Conservation (phyloP, 1,284 basidiomycete genomes). For the Trichosporon asahii region DNA sequence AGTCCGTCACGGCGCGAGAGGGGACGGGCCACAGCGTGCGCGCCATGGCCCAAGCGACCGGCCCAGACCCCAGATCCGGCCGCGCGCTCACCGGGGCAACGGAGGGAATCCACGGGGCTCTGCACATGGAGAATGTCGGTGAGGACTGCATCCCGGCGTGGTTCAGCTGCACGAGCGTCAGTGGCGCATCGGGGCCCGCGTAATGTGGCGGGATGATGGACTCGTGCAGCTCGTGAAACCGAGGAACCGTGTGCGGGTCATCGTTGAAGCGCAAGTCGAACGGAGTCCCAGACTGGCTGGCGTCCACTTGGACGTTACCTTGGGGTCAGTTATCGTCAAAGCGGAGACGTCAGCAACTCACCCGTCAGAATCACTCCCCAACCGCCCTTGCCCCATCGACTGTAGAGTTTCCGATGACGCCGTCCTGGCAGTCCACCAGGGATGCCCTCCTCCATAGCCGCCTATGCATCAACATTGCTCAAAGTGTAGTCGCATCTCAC, state of each 20-base stretch:
- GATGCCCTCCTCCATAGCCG: slow-evolving; percentile 79
- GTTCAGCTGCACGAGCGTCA: slow-evolving; percentile 68
- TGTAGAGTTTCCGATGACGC: slow-evolving; percentile 66
- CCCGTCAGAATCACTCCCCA: slow-evolving; percentile 90
- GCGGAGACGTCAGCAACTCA: slow-evolving; percentile 27
- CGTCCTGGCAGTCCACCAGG: slow-evolving; percentile 69
- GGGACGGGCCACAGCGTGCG: slow-evolving; percentile 59
- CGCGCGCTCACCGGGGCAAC: slow-evolving; percentile 68
- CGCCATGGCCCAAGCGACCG: slow-evolving; percentile 56
- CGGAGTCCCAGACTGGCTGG: slow-evolving; percentile 70
- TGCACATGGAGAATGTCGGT: slow-evolving; percentile 51
- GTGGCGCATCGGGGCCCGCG: slow-evolving; percentile 12
- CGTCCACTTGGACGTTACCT: slow-evolving; percentile 77
- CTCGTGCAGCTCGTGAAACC: slow-evolving; percentile 59
- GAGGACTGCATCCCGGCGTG: slow-evolving; percentile 82
- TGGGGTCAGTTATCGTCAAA: slow-evolving; percentile 2
- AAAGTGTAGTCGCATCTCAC: not conserved
- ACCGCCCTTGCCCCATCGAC: slow-evolving; percentile 67
- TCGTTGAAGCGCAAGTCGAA: slow-evolving; percentile 70
- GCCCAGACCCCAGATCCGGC: slow-evolving; percentile 47
- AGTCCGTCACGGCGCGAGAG: slow-evolving; percentile 61
- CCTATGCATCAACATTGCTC: slow-evolving; percentile 53
- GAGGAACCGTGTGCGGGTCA: slow-evolving; percentile 42
- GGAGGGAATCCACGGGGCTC: slow-evolving; percentile 54
- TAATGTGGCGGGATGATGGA: slow-evolving; percentile 55